phyloP scores from a whole-genome alignment of 2,329 filamentous ascomycete genomes.

The Nothomitra cinnamomea region DNA sequence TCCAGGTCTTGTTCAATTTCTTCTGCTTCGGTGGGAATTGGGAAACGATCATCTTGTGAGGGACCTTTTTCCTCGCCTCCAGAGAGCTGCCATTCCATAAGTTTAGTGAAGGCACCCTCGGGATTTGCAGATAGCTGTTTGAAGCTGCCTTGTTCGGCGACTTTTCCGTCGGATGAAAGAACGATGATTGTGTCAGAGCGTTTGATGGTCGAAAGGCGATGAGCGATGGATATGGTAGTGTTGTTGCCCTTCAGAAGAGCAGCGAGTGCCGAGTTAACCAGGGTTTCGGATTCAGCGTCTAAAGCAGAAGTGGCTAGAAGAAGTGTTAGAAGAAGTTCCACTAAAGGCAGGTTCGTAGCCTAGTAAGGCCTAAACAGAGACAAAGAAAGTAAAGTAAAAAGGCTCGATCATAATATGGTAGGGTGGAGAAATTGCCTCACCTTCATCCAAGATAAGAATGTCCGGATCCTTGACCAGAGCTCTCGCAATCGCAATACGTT shows the following conservation, averaged over 20 bases:
- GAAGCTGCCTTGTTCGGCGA: constrained; percentile 84
- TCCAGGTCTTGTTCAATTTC: constrained; percentile 12
- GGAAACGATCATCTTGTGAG: constrained; percentile 7
- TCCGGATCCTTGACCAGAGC: constrained; percentile 91
- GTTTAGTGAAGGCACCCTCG: constrained; percentile 72
- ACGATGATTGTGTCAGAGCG: constrained; percentile 90
- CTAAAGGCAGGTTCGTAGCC: no score
- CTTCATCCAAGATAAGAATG: constrained; percentile 88
- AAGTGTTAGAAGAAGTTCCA: neutral
- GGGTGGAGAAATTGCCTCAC: neutral
- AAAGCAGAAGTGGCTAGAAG: constrained; percentile 64
- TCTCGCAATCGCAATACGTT: constrained; percentile 90
- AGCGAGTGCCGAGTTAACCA: constrained; percentile 80
- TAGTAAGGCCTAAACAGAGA: no score
- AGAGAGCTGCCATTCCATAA: constrained; percentile 99
- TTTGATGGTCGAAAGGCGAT: constrained; percentile 91
- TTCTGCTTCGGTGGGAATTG: constrained; percentile 4
- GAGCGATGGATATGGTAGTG: constrained; percentile 95
- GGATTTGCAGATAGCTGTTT: constrained; percentile 53
- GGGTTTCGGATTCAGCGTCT: constrained; percentile 89
- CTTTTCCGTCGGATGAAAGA: constrained; percentile 66
- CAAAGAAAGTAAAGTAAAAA: neutral
- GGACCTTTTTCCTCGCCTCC: constrained; percentile 42
- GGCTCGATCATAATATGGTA: neutral
- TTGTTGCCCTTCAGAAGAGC: constrained; percentile 71